Conservation (phyloP, 2,329 filamentous ascomycete species). For the Aspergillus niger region DNA sequence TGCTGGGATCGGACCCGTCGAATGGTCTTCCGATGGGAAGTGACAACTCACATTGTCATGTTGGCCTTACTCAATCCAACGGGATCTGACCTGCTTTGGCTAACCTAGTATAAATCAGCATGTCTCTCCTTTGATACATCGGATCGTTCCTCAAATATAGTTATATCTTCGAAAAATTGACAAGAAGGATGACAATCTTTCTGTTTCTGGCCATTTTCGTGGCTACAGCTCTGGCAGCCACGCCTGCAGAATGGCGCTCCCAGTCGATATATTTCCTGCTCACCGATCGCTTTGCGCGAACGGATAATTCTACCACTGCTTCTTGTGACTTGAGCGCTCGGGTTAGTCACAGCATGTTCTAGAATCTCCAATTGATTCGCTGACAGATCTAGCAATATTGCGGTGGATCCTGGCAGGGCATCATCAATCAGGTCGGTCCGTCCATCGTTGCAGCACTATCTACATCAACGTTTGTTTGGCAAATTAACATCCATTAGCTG, state of each 20-base stretch:
- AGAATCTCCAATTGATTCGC: background rate
- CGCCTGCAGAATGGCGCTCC: slow-evolving; percentile 42
- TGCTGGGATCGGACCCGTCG: background rate
- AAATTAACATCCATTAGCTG: slow-evolving; percentile 37
- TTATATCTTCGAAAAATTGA: background rate
- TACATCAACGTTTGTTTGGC: background rate
- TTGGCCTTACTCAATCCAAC: background rate
- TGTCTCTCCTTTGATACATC: too few relatives aligned
- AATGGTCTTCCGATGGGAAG: background rate
- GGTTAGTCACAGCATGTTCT: slow-evolving; percentile 15
- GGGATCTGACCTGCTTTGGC: background rate
- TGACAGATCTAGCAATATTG: slow-evolving; percentile 43
- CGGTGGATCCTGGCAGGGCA: slow-evolving; percentile 53
- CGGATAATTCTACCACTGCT: slow-evolving; percentile 42
- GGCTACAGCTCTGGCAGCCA: slow-evolving; percentile 31
- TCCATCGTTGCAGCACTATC: background rate
- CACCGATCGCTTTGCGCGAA: slow-evolving; percentile 49
- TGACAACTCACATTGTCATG: slow-evolving; percentile 1
- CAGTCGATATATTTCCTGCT: slow-evolving; percentile 51
- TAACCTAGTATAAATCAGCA: background rate
- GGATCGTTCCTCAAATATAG: background rate
- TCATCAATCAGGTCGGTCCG: slow-evolving; percentile 39
- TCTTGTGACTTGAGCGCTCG: slow-evolving; percentile 29
- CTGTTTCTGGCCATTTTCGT: slow-evolving; percentile 24
- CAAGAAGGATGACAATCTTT: background rate